phyloP scores from a whole-genome alignment of 1,284 basidiomycete genomes.

The Moesziomyces parantarcticus region DNA sequence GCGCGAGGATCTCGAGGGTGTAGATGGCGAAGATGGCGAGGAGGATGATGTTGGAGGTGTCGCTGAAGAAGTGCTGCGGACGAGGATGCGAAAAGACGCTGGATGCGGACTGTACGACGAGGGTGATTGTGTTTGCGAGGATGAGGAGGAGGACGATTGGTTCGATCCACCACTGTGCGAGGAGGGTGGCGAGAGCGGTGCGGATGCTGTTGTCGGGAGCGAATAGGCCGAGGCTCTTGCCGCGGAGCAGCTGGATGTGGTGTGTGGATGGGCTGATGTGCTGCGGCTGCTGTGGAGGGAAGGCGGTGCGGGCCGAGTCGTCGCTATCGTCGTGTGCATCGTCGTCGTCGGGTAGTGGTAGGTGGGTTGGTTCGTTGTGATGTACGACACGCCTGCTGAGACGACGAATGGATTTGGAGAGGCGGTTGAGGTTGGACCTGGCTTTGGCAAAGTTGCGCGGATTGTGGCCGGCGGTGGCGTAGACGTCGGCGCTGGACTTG shows the following conservation, averaged over 20 bases:
- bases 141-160: slow-evolving; percentile 85
- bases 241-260: slow-evolving; percentile 72
- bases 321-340: slow-evolving; percentile 39
- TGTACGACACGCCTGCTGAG: slow-evolving; percentile 86
- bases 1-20: slow-evolving; percentile 88
- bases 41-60: slow-evolving; percentile 86
- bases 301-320: slow-evolving; percentile 26
- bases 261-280: slow-evolving; percentile 15
- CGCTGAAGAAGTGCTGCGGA: slow-evolving; percentile 80
- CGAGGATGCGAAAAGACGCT: slow-evolving; percentile 71
- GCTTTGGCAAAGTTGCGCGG: slow-evolving; percentile 27
- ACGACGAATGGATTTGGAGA: slow-evolving; percentile 71
- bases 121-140: slow-evolving; percentile 82
- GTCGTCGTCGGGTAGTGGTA: slow-evolving; percentile 43
- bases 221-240: slow-evolving; percentile 82
- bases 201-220: slow-evolving; percentile 71
- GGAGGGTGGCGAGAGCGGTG: slow-evolving; percentile 26
- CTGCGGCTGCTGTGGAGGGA: not conserved
- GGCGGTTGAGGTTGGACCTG: slow-evolving; percentile 39
- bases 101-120: slow-evolving; percentile 81
- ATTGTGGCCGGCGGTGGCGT: slow-evolving; percentile 23
- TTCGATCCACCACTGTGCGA: slow-evolving; percentile 80
- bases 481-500: slow-evolving; percentile 49
- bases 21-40: slow-evolving; percentile 86
- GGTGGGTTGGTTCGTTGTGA: slow-evolving; percentile 63